Evolutionary conservation across 208 protist species (phyloP), one percentile per base, ranked within the genome.

Genomic region (Trypanosoma melophagium): DNA sequence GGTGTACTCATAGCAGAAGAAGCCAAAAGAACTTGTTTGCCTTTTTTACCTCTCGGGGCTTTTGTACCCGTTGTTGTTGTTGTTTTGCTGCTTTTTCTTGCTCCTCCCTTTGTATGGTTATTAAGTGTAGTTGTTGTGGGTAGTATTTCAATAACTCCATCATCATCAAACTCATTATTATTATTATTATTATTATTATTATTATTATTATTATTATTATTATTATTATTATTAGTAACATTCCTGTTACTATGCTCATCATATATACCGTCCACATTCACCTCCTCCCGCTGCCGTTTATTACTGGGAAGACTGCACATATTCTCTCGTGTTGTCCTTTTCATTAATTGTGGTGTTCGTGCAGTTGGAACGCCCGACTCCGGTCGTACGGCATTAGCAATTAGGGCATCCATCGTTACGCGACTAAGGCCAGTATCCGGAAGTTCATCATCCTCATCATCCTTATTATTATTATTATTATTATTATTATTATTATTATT

Each of bases 351-450:
- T 35, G 28, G 28, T 35, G 28, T 35, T 35, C 28, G 7, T 47
- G 53, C 25, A 28, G 53, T 35, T 58, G 31, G 35, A 69, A 28
- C 22, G 53, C 54, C 12, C 42, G 17, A 17, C n/a, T 50, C n/a
- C 7, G 1, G 16, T 50, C 45, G 40, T 44, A 60, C 31, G 9
- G 66, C 69, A 16, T 74, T 60, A 7, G 77, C 71, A 42, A 84
- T 57, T 2, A 87, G 19, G 54, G 50, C 66, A 61, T 80, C 62
- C 5, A 90, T 41, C 3, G 68, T 58, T 19, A 73, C 71, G 47
- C 68, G 79, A 38, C 72, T 71, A 3, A 93, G 71, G 0, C 87
- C 87, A 56, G 84, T 78, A 24, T 67, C 80, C 3, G 87, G 84
- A 50, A 93, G 73, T 61, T 79, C 87, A 64, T 89, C 83, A 12